These are phyloP conservation scores for Parietichytrium sp. DNA, from an alignment of 108 stramenopile genomes.

Conservation along the genomic window DNA sequence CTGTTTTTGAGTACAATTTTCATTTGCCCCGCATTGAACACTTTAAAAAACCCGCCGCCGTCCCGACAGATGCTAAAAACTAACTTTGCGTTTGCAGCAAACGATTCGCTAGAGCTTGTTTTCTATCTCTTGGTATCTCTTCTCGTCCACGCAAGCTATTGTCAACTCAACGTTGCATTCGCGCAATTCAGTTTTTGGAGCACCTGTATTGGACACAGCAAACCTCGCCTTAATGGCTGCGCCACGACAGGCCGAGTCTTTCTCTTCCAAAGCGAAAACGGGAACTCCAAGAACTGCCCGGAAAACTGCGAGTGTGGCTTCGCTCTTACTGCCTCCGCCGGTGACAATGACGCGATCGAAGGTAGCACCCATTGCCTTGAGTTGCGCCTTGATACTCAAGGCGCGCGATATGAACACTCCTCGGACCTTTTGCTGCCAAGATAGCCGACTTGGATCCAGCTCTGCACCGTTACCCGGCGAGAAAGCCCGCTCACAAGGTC, in stretches of 20 bases:
- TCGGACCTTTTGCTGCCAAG: constrained; percentile 20
- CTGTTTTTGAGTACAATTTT: no score
- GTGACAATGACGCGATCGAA: background rate
- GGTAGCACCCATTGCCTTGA: background rate
- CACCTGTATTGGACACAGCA: no score
- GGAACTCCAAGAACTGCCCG: background rate
- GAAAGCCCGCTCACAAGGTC: background rate
- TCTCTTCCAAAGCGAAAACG: background rate
- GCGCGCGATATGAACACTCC: background rate
- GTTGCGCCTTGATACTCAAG: background rate
- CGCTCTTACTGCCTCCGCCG: constrained; percentile 17
- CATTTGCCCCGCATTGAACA: no score
- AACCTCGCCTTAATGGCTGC: constrained; percentile 26
- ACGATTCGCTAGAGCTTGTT: no score
- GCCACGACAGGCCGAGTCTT: background rate
- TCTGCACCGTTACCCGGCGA: background rate
- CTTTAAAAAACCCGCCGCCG: no score
- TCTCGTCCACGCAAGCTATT: no score
- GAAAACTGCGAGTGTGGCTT: constrained; percentile 8
- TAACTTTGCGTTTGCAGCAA: no score
- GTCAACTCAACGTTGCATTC: no score
- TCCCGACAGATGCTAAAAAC: no score
- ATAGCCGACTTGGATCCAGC: background rate
- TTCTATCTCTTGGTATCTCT: no score
- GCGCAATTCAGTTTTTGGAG: no score